Evolutionary conservation across 2,329 filamentous ascomycete genomes (phyloP).

Genomic region (Colletotrichum sidae): DNA sequence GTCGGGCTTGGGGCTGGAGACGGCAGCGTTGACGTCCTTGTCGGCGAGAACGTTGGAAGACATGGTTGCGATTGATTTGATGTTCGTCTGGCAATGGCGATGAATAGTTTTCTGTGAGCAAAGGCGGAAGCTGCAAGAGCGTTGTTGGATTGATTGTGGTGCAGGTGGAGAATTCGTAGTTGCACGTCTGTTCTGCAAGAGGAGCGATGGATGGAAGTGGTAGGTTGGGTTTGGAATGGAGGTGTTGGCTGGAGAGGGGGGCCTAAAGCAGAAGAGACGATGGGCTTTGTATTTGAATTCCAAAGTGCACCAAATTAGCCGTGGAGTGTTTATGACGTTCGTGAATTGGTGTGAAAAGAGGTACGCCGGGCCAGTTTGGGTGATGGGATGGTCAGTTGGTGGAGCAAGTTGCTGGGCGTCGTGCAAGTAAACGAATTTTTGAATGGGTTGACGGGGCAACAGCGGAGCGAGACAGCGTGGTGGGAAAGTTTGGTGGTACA

Average conservation of each 20-base stretch:
- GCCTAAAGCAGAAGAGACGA: slow-evolving; percentile 26
- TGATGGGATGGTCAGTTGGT: slow-evolving; percentile 5
- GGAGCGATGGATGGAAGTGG: slow-evolving; percentile 11
- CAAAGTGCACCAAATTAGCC: slow-evolving; percentile 20
- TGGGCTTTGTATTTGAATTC: slow-evolving; percentile 37
- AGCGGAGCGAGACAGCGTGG: slow-evolving; percentile 28
- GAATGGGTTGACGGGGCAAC: slow-evolving; percentile 36
- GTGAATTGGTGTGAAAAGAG: slow-evolving; percentile 37
- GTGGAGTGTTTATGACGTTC: slow-evolving; percentile 37
- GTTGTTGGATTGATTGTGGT: not conserved
- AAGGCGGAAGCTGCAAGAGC: not conserved
- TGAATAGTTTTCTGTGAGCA: slow-evolving; percentile 1
- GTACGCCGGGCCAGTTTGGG: slow-evolving; percentile 12
- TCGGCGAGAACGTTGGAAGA: slow-evolving; percentile 70
- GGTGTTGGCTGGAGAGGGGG: not conserved
- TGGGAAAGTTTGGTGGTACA: slow-evolving; percentile 11
- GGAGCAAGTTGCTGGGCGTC: slow-evolving; percentile 33
- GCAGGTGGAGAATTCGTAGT: slow-evolving; percentile 1
- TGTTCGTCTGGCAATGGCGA: not conserved
- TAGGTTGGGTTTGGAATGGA: slow-evolving; percentile 19
- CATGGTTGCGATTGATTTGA: slow-evolving; percentile 53
- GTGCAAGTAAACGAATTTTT: slow-evolving; percentile 38
- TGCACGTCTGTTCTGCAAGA: not conserved
- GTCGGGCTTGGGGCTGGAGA: slow-evolving; percentile 45
- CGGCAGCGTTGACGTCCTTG: slow-evolving; percentile 73